Percentiles rank a stretch among this genome's conserved stretches.
Conservation (phyloP, 2,329 filamentous ascomycete genomes). For the Ophiostoma sp. region DNA sequence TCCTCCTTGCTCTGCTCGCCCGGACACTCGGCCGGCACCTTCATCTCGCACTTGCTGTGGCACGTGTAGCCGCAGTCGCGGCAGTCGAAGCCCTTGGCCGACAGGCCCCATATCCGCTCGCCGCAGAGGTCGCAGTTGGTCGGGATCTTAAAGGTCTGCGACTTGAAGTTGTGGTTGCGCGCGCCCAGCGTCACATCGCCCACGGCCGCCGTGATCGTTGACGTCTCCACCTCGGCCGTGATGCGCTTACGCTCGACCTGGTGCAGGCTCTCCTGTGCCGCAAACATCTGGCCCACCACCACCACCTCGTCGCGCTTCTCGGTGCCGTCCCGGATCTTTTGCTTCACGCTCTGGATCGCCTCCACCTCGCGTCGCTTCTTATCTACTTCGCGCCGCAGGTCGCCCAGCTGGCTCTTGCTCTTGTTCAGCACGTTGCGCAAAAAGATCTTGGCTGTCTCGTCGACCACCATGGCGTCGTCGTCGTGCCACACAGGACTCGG, state of each 20-base stretch:
- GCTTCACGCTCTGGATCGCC: slow-evolving; percentile 63
- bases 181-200: slow-evolving; percentile 90
- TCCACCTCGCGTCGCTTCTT: slow-evolving; percentile 84
- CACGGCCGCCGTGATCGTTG: slow-evolving; percentile 83
- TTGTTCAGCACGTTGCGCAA: slow-evolving; percentile 87
- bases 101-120: slow-evolving; percentile 93
- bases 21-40: slow-evolving; percentile 91
- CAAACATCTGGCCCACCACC: slow-evolving; percentile 75
- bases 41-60: slow-evolving; percentile 98
- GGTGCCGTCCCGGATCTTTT: slow-evolving; percentile 71
- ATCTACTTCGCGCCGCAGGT: slow-evolving; percentile 76
- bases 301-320: slow-evolving; percentile 79
- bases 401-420: slow-evolving; percentile 76
- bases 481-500: slow-evolving; percentile 97
- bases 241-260: slow-evolving; percentile 76
- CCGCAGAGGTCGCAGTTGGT: slow-evolving; percentile 97
- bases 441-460: slow-evolving; percentile 83
- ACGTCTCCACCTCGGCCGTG: slow-evolving; percentile 86
- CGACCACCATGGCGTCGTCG: slow-evolving; percentile 76
- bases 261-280: slow-evolving; percentile 77
- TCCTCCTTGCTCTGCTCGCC: slow-evolving; percentile 92
- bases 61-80: slow-evolving; percentile 96
- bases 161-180: slow-evolving; percentile 94
- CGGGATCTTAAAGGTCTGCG: slow-evolving; percentile 98
- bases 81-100: slow-evolving; percentile 94